A percentile compares a stretch with the other conserved stretches of the same genome.
These are phyloP conservation scores for Stenocarpella maydis DNA, from an alignment of 2,329 filamentous ascomycete genomes.

Conservation along the genomic window DNA sequence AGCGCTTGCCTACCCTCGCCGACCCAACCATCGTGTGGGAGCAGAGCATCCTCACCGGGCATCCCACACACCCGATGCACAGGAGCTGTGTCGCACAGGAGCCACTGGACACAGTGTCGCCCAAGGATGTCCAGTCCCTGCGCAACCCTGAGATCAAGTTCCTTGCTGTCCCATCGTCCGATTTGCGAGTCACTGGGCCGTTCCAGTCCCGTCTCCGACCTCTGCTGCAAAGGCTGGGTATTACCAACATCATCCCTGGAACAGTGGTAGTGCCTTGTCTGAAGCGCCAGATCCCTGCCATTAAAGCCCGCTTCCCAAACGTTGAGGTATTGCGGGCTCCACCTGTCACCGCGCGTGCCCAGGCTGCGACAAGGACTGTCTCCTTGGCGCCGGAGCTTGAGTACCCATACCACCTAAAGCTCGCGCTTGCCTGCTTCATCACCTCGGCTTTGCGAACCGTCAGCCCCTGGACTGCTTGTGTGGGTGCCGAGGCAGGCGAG, in stretches of 20 bases:
- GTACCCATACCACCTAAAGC: constrained; percentile 14
- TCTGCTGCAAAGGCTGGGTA: not conserved
- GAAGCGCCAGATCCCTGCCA: constrained; percentile 18
- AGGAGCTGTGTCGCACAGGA: constrained; percentile 17
- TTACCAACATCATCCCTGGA: not conserved
- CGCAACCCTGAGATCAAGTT: constrained; percentile 6
- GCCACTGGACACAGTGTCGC: not conserved
- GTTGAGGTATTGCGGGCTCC: constrained; percentile 1
- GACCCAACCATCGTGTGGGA: constrained; percentile 11
- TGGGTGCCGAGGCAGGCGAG: constrained; percentile 7
- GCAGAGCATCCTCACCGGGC: constrained; percentile 12
- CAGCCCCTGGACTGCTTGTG: constrained; percentile 6
- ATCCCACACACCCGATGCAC: constrained; percentile 19
- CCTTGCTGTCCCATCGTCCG: not conserved
- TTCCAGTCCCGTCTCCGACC: constrained; percentile 10
- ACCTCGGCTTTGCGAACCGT: constrained; percentile 13
- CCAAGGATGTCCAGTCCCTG: constrained; percentile 1
- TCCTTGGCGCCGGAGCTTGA: constrained; percentile 23
- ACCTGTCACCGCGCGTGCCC: constrained; percentile 20
- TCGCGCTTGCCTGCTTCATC: constrained; percentile 11
- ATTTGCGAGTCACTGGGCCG: not conserved
- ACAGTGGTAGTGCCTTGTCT: constrained; percentile 15
- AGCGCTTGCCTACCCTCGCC: constrained; percentile 1
- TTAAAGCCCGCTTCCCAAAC: constrained; percentile 9
- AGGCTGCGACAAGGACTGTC: constrained; percentile 16